Conservation (phyloP, 768 basidiomycete species). For the Suillus variegatus region DNA sequence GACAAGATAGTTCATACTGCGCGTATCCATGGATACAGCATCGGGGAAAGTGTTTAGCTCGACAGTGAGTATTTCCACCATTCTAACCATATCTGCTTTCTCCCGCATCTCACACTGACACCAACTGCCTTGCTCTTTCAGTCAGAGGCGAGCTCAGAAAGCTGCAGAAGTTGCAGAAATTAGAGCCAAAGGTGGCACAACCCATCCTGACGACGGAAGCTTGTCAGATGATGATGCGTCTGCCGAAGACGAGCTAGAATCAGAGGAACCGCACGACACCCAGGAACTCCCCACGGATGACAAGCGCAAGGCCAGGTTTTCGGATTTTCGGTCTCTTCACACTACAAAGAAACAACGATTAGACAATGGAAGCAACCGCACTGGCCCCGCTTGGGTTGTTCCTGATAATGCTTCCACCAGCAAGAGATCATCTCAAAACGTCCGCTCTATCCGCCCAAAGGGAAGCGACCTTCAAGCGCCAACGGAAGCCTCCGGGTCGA, state of each 20-base stretch:
- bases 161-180: conserved; percentile 52
- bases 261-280: conserved; percentile 34
- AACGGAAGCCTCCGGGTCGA: conserved; percentile 17
- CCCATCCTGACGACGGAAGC: conserved; percentile 28
- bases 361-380: conserved; percentile 10
- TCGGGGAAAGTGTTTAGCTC: conserved; percentile 70
- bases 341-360: conserved; percentile 27
- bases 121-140: conserved; percentile 24
- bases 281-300: conserved; percentile 24
- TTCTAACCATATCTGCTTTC: conserved; percentile 14
- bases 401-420: conserved; percentile 12
- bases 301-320: conserved; percentile 26
- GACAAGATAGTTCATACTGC: conserved; percentile 78
- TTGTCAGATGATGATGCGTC: conserved; percentile 32
- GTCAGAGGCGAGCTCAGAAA: conserved; percentile 59
- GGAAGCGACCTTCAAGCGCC: conserved; percentile 16
- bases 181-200: conserved; percentile 36
- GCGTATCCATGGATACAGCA: conserved; percentile 85
- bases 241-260: conserved; percentile 38
- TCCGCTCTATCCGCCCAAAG: conserved; percentile 30
- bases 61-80: conserved; percentile 51
- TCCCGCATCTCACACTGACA: conserved; percentile 7
- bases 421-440: conserved; percentile 25
- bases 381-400: conserved; percentile 18
- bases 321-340: conserved; percentile 20